Conservation (phyloP, 1,284 basidiomycete genomes). For the Ganoderma leucocontextum region DNA sequence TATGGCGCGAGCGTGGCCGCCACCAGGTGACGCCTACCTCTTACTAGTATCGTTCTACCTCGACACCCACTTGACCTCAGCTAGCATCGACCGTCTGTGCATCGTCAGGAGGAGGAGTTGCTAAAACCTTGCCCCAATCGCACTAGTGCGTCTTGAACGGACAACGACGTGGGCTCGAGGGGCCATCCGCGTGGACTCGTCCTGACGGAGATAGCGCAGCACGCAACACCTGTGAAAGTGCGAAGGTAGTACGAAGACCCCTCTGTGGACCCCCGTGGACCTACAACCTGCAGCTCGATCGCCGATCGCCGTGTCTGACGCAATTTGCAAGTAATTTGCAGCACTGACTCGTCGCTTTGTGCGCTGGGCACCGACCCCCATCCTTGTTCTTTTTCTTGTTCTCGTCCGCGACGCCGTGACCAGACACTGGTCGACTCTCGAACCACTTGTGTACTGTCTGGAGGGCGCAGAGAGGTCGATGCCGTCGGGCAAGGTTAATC, state of each 20-base stretch:
- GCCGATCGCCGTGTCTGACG: not conserved
- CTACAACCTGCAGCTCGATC: conserved; percentile 5
- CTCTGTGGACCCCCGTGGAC: conserved; percentile 22
- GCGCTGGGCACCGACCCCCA: not conserved
- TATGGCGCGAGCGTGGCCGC: not conserved
- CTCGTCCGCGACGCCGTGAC: too few species aligned
- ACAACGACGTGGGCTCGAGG: too few species aligned
- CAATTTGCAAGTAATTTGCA: not conserved
- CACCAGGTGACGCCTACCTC: not conserved
- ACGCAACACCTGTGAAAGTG: not conserved
- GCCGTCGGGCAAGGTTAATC: not conserved
- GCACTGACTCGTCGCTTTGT: not conserved
- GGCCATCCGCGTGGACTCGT: not conserved
- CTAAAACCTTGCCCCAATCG: not conserved
- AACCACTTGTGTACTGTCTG: not conserved
- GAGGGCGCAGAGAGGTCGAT: not conserved
- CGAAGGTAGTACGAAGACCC: conserved; percentile 4
- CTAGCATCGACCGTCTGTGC: not conserved
- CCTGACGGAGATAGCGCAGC: not conserved
- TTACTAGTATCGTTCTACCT: not conserved
- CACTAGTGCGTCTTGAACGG: too few species aligned
- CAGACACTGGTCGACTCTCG: too few species aligned
- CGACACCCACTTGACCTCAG: not conserved
- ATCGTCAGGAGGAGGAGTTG: not conserved
- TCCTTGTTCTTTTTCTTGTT: too few species aligned